phyloP scores from a whole-genome alignment of 139 green algal species.

The Tetradesmus lagerheimii region DNA sequence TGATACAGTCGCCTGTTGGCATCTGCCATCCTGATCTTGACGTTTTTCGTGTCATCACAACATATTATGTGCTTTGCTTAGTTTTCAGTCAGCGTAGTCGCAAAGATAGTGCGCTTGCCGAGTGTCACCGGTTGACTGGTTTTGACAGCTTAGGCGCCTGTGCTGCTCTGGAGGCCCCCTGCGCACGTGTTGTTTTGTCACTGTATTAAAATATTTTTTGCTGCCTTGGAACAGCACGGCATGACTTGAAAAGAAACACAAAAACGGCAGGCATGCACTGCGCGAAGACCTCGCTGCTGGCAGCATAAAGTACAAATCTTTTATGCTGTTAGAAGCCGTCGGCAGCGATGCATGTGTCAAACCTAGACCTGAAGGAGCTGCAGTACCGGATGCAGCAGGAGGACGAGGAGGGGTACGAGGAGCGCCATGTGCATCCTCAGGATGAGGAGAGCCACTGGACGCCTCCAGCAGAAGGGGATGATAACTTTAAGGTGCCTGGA shows the following conservation, averaged over 20 bases:
- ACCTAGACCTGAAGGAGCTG: constrained; percentile 23
- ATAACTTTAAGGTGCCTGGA: constrained; percentile 55
- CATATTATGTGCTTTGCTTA: too few relatives aligned
- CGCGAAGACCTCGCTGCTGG: not conserved
- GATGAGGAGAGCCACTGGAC: constrained; percentile 31
- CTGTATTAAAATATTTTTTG: not conserved
- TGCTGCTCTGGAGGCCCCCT: not conserved
- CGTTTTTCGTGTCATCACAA: too few relatives aligned
- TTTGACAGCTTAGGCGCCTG: not conserved
- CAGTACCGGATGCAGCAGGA: constrained; percentile 36
- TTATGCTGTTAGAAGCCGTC: not conserved
- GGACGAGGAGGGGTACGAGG: constrained; percentile 14
- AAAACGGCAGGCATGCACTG: constrained; percentile 4
- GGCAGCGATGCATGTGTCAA: constrained; percentile 7
- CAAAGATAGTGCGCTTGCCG: too few relatives aligned
- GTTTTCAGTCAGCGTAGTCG: too few relatives aligned
- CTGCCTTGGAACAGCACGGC: not conserved
- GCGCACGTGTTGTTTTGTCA: too few relatives aligned
- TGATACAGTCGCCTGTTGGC: too few relatives aligned
- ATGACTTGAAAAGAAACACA: not conserved
- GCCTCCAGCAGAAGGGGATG: constrained; percentile 32
- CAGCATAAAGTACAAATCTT: not conserved
- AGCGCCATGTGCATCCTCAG: not conserved
- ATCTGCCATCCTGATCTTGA: too few relatives aligned
- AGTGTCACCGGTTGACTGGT: not conserved